phyloP scores from a whole-genome alignment of 768 basidiomycete species.

The Cytidiella melzeri region DNA sequence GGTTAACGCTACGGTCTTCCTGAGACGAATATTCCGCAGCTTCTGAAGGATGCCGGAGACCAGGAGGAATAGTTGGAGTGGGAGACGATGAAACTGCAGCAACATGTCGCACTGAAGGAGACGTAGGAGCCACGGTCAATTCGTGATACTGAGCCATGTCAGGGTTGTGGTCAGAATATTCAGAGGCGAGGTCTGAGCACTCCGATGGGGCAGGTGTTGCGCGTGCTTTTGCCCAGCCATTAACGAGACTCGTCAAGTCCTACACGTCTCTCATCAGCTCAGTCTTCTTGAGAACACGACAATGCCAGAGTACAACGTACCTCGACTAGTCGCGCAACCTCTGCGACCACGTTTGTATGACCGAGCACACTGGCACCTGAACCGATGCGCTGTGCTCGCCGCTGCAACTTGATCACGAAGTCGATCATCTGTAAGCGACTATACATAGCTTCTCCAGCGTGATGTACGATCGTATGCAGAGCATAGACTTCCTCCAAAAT shows the following conservation, averaged over 20 bases:
- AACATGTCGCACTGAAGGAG: no score
- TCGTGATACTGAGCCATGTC: constrained; percentile 3
- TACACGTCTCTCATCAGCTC: neutral
- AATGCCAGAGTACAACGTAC: neutral
- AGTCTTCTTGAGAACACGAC: neutral
- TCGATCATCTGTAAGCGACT: constrained; percentile 5
- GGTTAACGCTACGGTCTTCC: no score
- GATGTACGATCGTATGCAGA: constrained; percentile 6
- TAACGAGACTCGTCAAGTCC: constrained; percentile 1
- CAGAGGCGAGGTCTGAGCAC: constrained; percentile 6
- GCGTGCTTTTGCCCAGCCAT: constrained; percentile 6
- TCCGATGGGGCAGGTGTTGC: constrained; percentile 8
- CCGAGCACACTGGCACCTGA: neutral
- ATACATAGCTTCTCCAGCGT: constrained; percentile 7
- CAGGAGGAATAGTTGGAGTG: neutral
- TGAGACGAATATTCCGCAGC: no score
- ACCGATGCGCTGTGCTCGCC: neutral
- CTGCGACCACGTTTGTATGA: neutral
- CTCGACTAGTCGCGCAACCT: constrained; percentile 1
- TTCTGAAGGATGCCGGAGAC: neutral
- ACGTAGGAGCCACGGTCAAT: no score
- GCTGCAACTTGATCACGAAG: constrained; percentile 2
- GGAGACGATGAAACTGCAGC: no score
- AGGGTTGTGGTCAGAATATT: constrained; percentile 13
- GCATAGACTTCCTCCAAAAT: constrained; percentile 9